Evolutionary conservation across 495 filamentous ascomycete species (phyloP), one percentile per base, ranked within the genome.

Genomic region (Aspergillus bridgeri): DNA sequence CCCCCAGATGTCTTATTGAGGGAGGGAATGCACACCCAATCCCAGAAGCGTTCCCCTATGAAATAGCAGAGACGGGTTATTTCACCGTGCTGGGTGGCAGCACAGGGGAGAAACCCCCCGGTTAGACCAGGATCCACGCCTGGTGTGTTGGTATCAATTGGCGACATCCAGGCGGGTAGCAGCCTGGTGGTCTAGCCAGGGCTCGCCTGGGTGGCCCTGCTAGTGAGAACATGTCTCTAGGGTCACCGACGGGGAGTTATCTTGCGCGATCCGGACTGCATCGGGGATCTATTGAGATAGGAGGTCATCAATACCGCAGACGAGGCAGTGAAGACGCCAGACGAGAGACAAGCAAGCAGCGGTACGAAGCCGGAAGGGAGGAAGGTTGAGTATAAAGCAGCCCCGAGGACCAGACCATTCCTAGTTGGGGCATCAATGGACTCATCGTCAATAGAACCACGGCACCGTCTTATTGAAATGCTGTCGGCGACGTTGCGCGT

Each of bases 361-460:
- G 25, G 46, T 54, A 24, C 45, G 20, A 21, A 42, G 24, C 18
- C 22, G 42, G 27, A 3, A 23, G 21, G 23, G 29, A n/a, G 20
- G 53, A 45, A 49, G 24, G 48, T 42, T 47, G 53, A 25, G 42
- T 29, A 53, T 20, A 18, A 43, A 22, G 17, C n/a, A 23, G 48
- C 29, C 6, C 33, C 33, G 9, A 15, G 1, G 17, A 17, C n/a
- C n/a, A 22, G 51, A 38, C 49, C 50, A 54, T 60, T 60, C 62
- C 59, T 5, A 18, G 45, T 61, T 27, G 51, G 58, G 62, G 58
- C 47, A 21, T 60, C 52, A 60, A 60, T 60, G 56, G 56, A 21
- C 33, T 38, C 33, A 50, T 21, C 21, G 48, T 50, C 24, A 21
- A 50, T 24, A 50, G 1, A 8, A 29, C 21, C 15, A 8, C 23